Evolutionary conservation across 805 yeast species (phyloP).

Genomic region (Hanseniaspora vineae): DNA sequence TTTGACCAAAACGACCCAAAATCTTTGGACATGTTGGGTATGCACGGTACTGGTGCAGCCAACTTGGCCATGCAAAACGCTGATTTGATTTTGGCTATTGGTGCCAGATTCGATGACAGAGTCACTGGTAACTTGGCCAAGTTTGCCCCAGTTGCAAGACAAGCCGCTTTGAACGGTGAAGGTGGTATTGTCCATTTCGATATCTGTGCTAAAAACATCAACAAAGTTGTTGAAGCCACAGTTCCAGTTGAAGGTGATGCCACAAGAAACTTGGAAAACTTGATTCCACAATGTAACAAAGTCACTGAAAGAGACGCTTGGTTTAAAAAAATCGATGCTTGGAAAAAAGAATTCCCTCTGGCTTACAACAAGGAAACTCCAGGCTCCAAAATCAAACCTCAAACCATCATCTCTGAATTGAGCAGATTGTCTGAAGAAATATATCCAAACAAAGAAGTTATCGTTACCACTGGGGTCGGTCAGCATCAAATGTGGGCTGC

Average conservation of each 20-base stretch:
- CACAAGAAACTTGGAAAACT: slow-evolving; percentile 54
- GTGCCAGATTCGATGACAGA: slow-evolving; percentile 97
- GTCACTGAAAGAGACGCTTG: slow-evolving; percentile 67
- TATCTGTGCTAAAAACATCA: slow-evolving; percentile 91
- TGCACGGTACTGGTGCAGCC: slow-evolving; percentile 96
- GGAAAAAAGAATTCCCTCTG: slow-evolving; percentile 85
- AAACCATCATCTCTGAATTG: slow-evolving; percentile 72
- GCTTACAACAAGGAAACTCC: slow-evolving; percentile 70
- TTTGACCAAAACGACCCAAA: slow-evolving; percentile 86
- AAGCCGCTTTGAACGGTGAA: slow-evolving; percentile 74
- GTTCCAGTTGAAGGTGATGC: slow-evolving; percentile 97
- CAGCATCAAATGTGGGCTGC: slow-evolving; percentile 99
- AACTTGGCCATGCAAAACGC: slow-evolving; percentile 90
- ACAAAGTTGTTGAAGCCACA: slow-evolving; percentile 92
- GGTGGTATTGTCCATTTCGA: slow-evolving; percentile 98
- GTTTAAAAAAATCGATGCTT: slow-evolving; percentile 58
- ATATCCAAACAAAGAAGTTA: slow-evolving; percentile 45
- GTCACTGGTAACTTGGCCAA: slow-evolving; percentile 77
- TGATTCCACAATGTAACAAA: slow-evolving; percentile 56
- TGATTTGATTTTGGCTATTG: slow-evolving; percentile 84
- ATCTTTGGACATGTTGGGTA: slow-evolving; percentile 91
- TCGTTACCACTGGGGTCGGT: slow-evolving; percentile 96
- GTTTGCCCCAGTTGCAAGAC: slow-evolving; percentile 88
- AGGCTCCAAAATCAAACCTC: slow-evolving; percentile 78
- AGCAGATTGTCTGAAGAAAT: slow-evolving; percentile 53